Conservation (phyloP, 805 yeast species). For the Saturnispora dispora region DNA sequence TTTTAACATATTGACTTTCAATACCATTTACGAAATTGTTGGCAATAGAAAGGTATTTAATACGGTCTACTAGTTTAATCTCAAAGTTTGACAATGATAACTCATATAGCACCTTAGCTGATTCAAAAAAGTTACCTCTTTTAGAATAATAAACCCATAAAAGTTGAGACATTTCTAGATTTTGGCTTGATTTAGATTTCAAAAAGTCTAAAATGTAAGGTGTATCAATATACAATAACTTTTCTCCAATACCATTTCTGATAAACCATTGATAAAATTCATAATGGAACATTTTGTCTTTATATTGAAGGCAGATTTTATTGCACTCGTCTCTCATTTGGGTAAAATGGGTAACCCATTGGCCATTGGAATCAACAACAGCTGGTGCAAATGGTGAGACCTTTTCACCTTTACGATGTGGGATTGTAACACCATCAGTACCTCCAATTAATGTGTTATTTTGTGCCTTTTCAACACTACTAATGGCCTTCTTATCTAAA, state of each 20-base stretch:
- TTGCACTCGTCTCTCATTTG: slow-evolving; percentile 66
- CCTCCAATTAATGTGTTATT: slow-evolving; percentile 13
- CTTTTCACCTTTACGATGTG: neutral
- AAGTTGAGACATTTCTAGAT: slow-evolving; percentile 67
- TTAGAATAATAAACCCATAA: slow-evolving; percentile 87
- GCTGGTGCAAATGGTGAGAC: slow-evolving; percentile 12
- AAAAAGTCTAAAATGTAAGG: slow-evolving; percentile 72
- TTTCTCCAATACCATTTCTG: slow-evolving; percentile 63
- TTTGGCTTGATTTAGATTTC: slow-evolving; percentile 53
- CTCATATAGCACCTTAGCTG: slow-evolving; percentile 73
- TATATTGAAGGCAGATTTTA: slow-evolving; percentile 58
- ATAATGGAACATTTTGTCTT: slow-evolving; percentile 84
- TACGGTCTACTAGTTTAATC: slow-evolving; percentile 60
- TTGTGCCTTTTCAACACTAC: slow-evolving; percentile 25
- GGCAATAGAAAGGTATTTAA: slow-evolving; percentile 85
- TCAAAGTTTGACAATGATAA: slow-evolving; percentile 68
- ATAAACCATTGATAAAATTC: slow-evolving; percentile 91
- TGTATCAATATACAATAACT: slow-evolving; percentile 71
- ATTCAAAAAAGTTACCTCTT: slow-evolving; percentile 65
- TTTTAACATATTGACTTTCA: slow-evolving; percentile 68
- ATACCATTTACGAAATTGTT: slow-evolving; percentile 86
- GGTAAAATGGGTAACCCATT: slow-evolving; percentile 39
- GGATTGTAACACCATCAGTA: slow-evolving; percentile 2
- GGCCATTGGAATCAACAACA: slow-evolving; percentile 25
- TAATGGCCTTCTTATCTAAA: slow-evolving; percentile 56